Percentiles rank a stretch among this genome's conserved stretches.
These are phyloP conservation scores for Aspergillus neotritici DNA, from an alignment of 2,329 filamentous ascomycete genomes.

Conservation along the genomic window DNA sequence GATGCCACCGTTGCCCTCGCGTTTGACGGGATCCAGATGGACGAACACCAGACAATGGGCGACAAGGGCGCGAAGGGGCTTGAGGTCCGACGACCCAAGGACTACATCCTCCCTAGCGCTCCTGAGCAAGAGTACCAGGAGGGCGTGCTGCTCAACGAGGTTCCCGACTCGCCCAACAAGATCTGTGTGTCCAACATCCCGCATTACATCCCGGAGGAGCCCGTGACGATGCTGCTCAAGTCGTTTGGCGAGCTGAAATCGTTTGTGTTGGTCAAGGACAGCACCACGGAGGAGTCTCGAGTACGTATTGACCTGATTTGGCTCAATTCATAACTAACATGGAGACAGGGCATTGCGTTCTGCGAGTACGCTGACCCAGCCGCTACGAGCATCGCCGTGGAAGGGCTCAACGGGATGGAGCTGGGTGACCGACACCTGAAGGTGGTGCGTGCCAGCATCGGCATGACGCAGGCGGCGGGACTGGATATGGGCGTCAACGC, in stretches of 20 bases:
- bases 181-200: constrained; percentile 89
- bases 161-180: constrained; percentile 92
- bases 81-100: constrained; percentile 80
- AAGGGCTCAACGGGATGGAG: constrained; percentile 88
- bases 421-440: constrained; percentile 81
- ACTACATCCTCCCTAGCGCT: constrained; percentile 86
- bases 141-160: constrained; percentile 70
- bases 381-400: constrained; percentile 75
- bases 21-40: constrained; percentile 84
- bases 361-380: constrained; percentile 81
- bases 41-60: constrained; percentile 58
- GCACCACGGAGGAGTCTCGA: constrained; percentile 74
- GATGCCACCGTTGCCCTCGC: constrained; percentile 91
- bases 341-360: constrained; percentile 78
- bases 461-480: constrained; percentile 84
- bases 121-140: constrained; percentile 70
- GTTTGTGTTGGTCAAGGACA: constrained; percentile 85
- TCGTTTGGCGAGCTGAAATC: constrained; percentile 91
- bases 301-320: constrained; percentile 48
- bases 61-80: constrained; percentile 46
- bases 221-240: constrained; percentile 81
- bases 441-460: constrained; percentile 84
- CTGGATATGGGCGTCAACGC: constrained; percentile 95
- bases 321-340: constrained; percentile 9
- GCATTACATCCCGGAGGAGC: constrained; percentile 78